Evolutionary conservation across 2,329 filamentous ascomycete species (phyloP).

Genomic region (Hypoxylon sp.): DNA sequence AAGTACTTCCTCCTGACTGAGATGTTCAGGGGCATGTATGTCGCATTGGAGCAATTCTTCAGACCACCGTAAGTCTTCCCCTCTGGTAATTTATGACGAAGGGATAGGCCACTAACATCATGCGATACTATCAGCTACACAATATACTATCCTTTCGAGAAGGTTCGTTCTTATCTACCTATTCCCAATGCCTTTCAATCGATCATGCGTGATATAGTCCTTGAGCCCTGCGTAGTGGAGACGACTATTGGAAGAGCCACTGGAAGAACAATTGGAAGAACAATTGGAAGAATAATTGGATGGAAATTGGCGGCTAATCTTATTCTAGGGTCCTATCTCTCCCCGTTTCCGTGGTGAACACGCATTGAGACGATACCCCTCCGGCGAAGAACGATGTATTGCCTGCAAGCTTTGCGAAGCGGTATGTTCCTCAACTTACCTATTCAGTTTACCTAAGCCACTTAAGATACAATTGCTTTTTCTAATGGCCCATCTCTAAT

Average conservation of each 20-base stretch:
- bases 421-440: constrained; percentile 56
- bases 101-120: constrained; percentile 22
- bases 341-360: constrained; percentile 98
- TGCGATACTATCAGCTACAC: constrained; percentile 76
- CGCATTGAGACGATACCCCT: constrained; percentile 94
- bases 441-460: not conserved
- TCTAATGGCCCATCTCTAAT: constrained; percentile 19
- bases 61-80: constrained; percentile 84
- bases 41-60: constrained; percentile 98
- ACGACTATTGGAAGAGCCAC: constrained; percentile 14
- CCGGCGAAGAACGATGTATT: constrained; percentile 98
- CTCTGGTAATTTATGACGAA: not conserved
- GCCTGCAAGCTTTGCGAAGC: constrained; percentile 99
- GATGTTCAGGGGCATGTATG: constrained; percentile 98
- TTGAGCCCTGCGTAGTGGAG: not conserved
- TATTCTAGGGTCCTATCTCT: constrained; percentile 84
- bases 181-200: not conserved
- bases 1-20: constrained; percentile 97
- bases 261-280: too few relatives aligned
- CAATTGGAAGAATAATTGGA: constrained; percentile 29
- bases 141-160: constrained; percentile 98
- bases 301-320: constrained; percentile 37
- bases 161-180: constrained; percentile 61
- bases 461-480: not conserved
- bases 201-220: constrained; percentile 25